Base-by-base conservation (phyloP, 257 asterid genomes). In the Cruciata laevipes region DNA sequence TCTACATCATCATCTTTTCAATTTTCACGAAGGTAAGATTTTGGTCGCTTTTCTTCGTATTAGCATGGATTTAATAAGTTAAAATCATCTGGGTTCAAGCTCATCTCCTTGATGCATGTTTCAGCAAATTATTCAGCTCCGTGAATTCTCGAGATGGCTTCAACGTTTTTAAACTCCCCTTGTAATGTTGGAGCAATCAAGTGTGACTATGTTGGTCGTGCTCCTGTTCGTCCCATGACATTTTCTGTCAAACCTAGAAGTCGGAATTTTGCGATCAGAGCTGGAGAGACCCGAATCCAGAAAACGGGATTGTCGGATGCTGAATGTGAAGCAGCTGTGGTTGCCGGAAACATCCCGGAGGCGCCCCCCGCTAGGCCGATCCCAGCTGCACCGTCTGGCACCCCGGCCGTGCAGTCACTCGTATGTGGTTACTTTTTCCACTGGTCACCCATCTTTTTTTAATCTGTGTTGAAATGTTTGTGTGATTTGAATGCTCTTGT, bases 271-370 rank as follows among this genome's bases (percentile, higher is more conserved):
- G 44, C 61, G 6, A 56, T 89, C 55, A 79, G 74, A 72, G 94
- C 94, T 9, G 51, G 80, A 27, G 83, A 81, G 44, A 75, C 61
- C 35, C 81, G 71, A n/a, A 66, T 76, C 17, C 75, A 81, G 80
- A 87, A 86, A 76, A 68, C 74, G 69, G 89, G 89, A 23, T 75
- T 69, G 84, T 86, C 81, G 59, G 88, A 80, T 35, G 88, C 71
- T 74, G 90, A 90, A 53, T 90, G 94, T 65, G 99, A 94, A 76
- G 97, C 97, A 66, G 90, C 82, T 1, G 95, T 88, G 25, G 96
- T 82, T 49, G 91, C 96, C 0, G 97, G 99, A 66, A 84, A 80
- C 73, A 71, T 81, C 6, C 99, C 96, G 7, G 96, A 88, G 62
- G 95, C 99, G 6, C 99, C 99, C 6, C 97, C 91, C 0, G 90